phyloP scores from a whole-genome alignment of 306 rosid species.

The Vigna radiata region DNA sequence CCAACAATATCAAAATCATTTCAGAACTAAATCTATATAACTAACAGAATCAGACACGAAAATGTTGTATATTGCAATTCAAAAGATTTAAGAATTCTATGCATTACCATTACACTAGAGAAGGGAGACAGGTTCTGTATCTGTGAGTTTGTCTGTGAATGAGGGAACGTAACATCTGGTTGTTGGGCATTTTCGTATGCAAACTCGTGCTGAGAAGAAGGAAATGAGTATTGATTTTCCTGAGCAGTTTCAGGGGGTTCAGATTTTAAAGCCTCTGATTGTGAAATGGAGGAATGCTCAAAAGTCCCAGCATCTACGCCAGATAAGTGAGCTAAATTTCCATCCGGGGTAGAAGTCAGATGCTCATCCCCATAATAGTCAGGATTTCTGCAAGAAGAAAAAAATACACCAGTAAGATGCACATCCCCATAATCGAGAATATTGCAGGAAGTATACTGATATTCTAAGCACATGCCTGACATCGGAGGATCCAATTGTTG shows the following conservation, averaged over 20 bases:
- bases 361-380: slow-evolving; percentile 90
- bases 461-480: slow-evolving; percentile 56
- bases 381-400: slow-evolving; percentile 66
- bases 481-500: slow-evolving; percentile 74
- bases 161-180: slow-evolving; percentile 65
- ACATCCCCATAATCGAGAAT: not conserved
- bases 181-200: slow-evolving; percentile 74
- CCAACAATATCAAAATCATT: not conserved
- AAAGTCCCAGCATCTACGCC: slow-evolving; percentile 64
- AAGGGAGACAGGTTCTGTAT: slow-evolving; percentile 81
- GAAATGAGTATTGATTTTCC: slow-evolving; percentile 75
- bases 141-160: slow-evolving; percentile 76
- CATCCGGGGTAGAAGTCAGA: slow-evolving; percentile 67
- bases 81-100: slow-evolving; percentile 22
- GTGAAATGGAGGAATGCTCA: slow-evolving; percentile 76
- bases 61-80: slow-evolving; percentile 15
- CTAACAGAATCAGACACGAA: not conserved
- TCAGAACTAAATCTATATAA: slow-evolving; percentile 23
- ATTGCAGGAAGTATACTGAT: slow-evolving; percentile 12
- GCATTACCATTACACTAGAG: slow-evolving; percentile 84
- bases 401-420: not conserved
- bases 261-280: slow-evolving; percentile 76
- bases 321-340: slow-evolving; percentile 70
- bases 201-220: slow-evolving; percentile 84
- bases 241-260: slow-evolving; percentile 71